Evolutionary conservation across 2,329 filamentous ascomycete genomes (phyloP).

Genomic region (Rhytidhysteron rufulum): DNA sequence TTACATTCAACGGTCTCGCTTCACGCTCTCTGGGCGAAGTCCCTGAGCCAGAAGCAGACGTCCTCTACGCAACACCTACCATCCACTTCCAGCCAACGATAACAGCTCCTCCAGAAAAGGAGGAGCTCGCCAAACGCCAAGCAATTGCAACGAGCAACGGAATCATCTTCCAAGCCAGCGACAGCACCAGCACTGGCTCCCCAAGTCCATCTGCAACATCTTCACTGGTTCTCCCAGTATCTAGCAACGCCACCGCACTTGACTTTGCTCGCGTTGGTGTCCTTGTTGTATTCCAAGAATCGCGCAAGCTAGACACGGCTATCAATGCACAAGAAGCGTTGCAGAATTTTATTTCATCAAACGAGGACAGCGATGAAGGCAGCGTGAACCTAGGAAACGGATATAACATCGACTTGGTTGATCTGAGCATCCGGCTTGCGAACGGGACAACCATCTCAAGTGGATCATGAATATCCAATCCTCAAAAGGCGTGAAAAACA

Average conservation of each 20-base stretch:
- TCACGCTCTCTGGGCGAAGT: slow-evolving; percentile 20
- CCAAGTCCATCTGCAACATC: slow-evolving; percentile 12
- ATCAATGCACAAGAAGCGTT: slow-evolving; percentile 42
- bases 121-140: slow-evolving; percentile 17
- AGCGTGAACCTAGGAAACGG: slow-evolving; percentile 16
- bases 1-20: slow-evolving; percentile 66
- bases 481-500: neutral
- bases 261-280: slow-evolving; percentile 47
- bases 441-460: slow-evolving; percentile 30
- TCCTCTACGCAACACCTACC: slow-evolving; percentile 16
- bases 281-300: slow-evolving; percentile 43
- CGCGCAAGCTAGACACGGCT: slow-evolving; percentile 35
- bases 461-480: slow-evolving; percentile 3
- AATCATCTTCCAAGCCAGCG: slow-evolving; percentile 22
- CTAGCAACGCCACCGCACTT: slow-evolving; percentile 33
- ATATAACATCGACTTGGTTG: slow-evolving; percentile 28
- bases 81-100: slow-evolving; percentile 21
- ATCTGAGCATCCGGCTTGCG: slow-evolving; percentile 25
- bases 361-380: slow-evolving; percentile 22
- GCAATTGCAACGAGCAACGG: slow-evolving; percentile 31
- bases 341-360: slow-evolving; percentile 30
- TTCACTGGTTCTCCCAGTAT: slow-evolving; percentile 23
- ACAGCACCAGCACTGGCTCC: slow-evolving; percentile 12
- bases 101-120: slow-evolving; percentile 12
- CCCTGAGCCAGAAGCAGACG: slow-evolving; percentile 18